A percentile compares a stretch with the other conserved stretches of the same genome.
Evolutionary conservation across 306 rosid species (phyloP).

Genomic region (cucumber (Cucumis sativus)): Cucumber_9930_V3 NC_026658.2:3219001-3219500

Average conservation of each 20-base stretch:
- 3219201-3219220: neutral
- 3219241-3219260: neutral
- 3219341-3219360: neutral
- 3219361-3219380: neutral
- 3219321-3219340: neutral
- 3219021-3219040: conserved; percentile 64
- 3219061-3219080: conserved; percentile 82
- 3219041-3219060: conserved; percentile 88
- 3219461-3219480: conserved; percentile 70
- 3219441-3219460: conserved; percentile 81
- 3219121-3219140: conserved; percentile 90
- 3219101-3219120: conserved; percentile 89
- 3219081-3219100: conserved; percentile 71
- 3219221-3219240: neutral
- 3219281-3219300: neutral
- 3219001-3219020: conserved; percentile 81
- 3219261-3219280: neutral
- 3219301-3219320: neutral
- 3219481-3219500: conserved; percentile 60
- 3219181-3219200: neutral
- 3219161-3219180: conserved; percentile 51
- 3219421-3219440: conserved; percentile 27
- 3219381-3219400: neutral
- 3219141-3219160: conserved; percentile 83
- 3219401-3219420: neutral